A percentile compares a stretch with the other conserved stretches of the same genome.
phyloP scores from a whole-genome alignment of 495 filamentous ascomycete genomes.

The Neurospora cerealis region DNA sequence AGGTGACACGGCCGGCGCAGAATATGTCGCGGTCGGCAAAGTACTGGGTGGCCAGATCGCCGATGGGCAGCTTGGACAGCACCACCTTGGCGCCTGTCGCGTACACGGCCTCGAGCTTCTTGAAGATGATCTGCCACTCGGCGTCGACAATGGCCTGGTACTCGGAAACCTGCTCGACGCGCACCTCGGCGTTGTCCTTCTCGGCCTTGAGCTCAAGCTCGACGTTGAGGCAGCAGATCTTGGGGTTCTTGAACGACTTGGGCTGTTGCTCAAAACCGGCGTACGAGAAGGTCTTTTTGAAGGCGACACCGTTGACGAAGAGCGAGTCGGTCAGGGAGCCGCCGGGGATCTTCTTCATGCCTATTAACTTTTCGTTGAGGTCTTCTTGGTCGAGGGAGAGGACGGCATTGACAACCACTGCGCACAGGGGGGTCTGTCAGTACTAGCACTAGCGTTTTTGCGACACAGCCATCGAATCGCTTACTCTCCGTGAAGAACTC shows the following conservation, averaged over 20 bases:
- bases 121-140: constrained; percentile 99
- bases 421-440: not conserved
- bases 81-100: constrained; percentile 94
- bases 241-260: constrained; percentile 86
- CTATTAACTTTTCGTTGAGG: constrained; percentile 95
- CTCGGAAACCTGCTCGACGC: constrained; percentile 96
- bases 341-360: constrained; percentile 94
- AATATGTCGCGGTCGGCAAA: constrained; percentile 98
- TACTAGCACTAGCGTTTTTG: not conserved
- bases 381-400: constrained; percentile 95
- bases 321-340: constrained; percentile 94
- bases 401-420: constrained; percentile 97
- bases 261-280: constrained; percentile 99
- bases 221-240: constrained; percentile 88
- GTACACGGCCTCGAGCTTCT: constrained; percentile 91
- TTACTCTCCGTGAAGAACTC: constrained; percentile 95
- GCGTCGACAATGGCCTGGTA: constrained; percentile 99
- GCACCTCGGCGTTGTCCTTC: constrained; percentile 97
- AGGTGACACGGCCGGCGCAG: constrained; percentile 88
- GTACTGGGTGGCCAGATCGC: constrained; percentile 94
- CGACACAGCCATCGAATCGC: constrained; percentile 15
- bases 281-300: constrained; percentile 99
- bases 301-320: constrained; percentile 95
- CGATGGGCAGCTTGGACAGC: constrained; percentile 92
- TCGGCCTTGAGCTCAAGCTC: constrained; percentile 96